These are phyloP conservation scores for Gentiana macrophylla DNA, from an alignment of 257 asterid species.

Conservation along the genomic window DNA sequence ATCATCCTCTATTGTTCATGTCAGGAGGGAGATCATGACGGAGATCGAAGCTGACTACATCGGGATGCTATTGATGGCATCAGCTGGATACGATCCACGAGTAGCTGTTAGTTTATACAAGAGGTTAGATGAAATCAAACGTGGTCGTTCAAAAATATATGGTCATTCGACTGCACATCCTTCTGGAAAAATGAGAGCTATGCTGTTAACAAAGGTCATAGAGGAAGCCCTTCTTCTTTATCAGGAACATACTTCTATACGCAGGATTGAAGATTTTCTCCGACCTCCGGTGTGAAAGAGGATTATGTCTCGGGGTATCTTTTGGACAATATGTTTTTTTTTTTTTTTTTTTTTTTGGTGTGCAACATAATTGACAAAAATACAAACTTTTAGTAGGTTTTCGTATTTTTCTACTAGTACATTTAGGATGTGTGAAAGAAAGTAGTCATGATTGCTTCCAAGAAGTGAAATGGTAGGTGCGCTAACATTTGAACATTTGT, in stretches of 20 bases:
- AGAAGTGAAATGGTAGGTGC: too few relatives aligned
- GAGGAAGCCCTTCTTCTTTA: conserved; percentile 66
- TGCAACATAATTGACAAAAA: too few relatives aligned
- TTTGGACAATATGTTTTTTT: too few relatives aligned
- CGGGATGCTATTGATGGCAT: conserved; percentile 54
- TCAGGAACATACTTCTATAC: conserved; percentile 41
- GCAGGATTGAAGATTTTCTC: conserved; percentile 42
- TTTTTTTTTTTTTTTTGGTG: conserved; percentile 19
- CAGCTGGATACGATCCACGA: conserved; percentile 88
- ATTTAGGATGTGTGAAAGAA: too few relatives aligned
- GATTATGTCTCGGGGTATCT: too few relatives aligned
- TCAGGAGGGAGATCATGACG: too few relatives aligned
- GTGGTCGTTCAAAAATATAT: conserved; percentile 28
- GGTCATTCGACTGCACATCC: conserved; percentile 86
- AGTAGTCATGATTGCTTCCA: too few relatives aligned
- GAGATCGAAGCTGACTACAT: conserved; percentile 34
- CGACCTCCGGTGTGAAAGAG: too few relatives aligned
- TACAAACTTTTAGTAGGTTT: too few relatives aligned
- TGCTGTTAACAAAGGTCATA: conserved; percentile 67
- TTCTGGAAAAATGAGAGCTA: conserved; percentile 75
- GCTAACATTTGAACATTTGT: too few relatives aligned
- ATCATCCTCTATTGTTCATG: too few relatives aligned
- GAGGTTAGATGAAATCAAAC: conserved; percentile 51
- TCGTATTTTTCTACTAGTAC: too few relatives aligned
- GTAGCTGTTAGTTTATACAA: conserved; percentile 78